These are phyloP conservation scores for Mycena indigotica DNA, from an alignment of 768 basidiomycete species.

Conservation along the genomic window DNA sequence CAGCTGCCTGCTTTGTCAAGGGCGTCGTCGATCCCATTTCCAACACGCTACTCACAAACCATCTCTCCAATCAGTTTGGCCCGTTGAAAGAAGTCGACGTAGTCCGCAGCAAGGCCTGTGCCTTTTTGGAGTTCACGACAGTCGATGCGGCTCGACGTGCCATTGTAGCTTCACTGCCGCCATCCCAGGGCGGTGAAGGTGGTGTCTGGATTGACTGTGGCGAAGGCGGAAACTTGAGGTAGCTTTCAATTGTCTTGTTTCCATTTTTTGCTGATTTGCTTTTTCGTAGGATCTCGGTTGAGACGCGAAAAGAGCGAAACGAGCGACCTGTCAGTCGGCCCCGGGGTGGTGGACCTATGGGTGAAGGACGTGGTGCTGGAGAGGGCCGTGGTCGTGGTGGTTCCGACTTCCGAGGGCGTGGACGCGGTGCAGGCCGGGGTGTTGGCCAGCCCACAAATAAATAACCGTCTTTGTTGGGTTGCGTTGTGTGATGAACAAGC, in stretches of 20 bases:
- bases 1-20: slow-evolving; percentile 91
- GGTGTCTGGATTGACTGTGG: slow-evolving; percentile 79
- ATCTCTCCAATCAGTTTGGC: slow-evolving; percentile 69
- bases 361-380: slow-evolving; percentile 55
- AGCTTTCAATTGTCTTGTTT: background rate
- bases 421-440: slow-evolving; percentile 25
- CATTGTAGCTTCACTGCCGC: slow-evolving; percentile 71
- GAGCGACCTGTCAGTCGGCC: slow-evolving; percentile 71
- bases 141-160: slow-evolving; percentile 85
- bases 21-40: slow-evolving; percentile 73
- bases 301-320: slow-evolving; percentile 89
- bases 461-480: slow-evolving; percentile 11
- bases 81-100: slow-evolving; percentile 87
- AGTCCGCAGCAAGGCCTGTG: slow-evolving; percentile 85
- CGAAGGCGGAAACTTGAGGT: slow-evolving; percentile 41
- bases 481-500: background rate
- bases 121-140: slow-evolving; percentile 85
- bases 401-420: slow-evolving; percentile 21
- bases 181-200: slow-evolving; percentile 80
- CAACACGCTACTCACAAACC: slow-evolving; percentile 47
- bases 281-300: slow-evolving; percentile 67
- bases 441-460: slow-evolving; percentile 22
- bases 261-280: slow-evolving; percentile 12
- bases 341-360: slow-evolving; percentile 61
- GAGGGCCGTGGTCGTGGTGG: slow-evolving; percentile 38